Base-by-base conservation (phyloP, 352 stramenopile species). In the Phytophthora hibernalis region DNA sequence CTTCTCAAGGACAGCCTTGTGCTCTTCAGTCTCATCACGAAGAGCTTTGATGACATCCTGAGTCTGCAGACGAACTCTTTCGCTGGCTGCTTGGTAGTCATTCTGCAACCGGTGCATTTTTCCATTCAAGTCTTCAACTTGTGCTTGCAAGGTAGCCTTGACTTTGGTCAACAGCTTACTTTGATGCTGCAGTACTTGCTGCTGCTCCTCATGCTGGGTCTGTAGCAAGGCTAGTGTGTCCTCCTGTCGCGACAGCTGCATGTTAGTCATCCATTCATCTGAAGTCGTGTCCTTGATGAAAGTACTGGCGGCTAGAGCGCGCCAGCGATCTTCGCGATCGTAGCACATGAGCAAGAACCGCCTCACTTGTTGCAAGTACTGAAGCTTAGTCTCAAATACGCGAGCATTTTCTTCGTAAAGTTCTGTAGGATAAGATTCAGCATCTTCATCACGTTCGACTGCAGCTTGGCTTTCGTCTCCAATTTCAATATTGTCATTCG, bases 251-350 rank as follows among this genome's bases (percentile, higher is more conserved):
- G 77, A 79, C 15, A 66, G 57, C 44, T 92, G 86, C 66, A 77
- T 76, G 7, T 43, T 57, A 1, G 81, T 90, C 76, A 94, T 88
- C 86, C 86, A 94, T 37, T 88, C 76, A 24, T 91, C 73, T 1
- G 83, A 92, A 0, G 74, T 74, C 20, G 59, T 77, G 67, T 90
- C 81, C 11, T 85, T 82, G n/a, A 90, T 69, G 12, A 91, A 56
- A 16, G 79, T 60, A 9, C 77, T 68, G 0, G 70, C 63, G 16
- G 79, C 78, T 12, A 94, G 56, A 7, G 43, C 45, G 11, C 84
- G 70, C 86, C 86, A 93, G 8, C 84, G 84, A 30, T 65, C 55
- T 52, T 94, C 86, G 2, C 84, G 82, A 6, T 84, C 78, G 62
- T 93, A 93, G 55, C 83, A 90, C 24, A 83, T 53, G 24, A 90